These are phyloP conservation scores for Auricularia cornea DNA, from an alignment of 768 basidiomycete genomes.

Conservation along the genomic window DNA sequence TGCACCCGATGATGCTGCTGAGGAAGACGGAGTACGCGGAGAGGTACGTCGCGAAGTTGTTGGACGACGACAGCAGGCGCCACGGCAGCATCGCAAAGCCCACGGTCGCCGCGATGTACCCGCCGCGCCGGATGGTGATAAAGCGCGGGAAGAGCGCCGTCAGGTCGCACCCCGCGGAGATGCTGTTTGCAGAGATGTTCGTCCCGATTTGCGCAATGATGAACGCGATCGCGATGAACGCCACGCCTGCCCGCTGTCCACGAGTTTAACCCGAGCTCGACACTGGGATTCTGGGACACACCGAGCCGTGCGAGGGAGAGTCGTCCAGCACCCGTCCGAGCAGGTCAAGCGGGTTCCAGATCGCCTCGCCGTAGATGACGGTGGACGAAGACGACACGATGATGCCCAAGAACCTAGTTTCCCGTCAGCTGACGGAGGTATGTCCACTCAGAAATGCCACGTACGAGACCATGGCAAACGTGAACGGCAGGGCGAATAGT, in stretches of 20 bases:
- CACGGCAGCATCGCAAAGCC: slow-evolving; percentile 71
- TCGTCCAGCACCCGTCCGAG: slow-evolving; percentile 61
- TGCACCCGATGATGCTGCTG: slow-evolving; percentile 21
- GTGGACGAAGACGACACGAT: slow-evolving; percentile 72
- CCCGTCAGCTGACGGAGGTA: too few species aligned
- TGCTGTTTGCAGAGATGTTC: slow-evolving; percentile 76
- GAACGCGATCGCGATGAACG: slow-evolving; percentile 73
- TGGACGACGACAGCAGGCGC: slow-evolving; percentile 66
- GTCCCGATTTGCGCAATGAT: slow-evolving; percentile 68
- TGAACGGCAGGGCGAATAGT: slow-evolving; percentile 60
- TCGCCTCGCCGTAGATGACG: slow-evolving; percentile 64
- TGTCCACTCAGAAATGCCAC: too few species aligned
- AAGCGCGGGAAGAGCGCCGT: slow-evolving; percentile 71
- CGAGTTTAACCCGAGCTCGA: slow-evolving; percentile 10
- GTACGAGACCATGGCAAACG: slow-evolving; percentile 51
- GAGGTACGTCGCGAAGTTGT: slow-evolving; percentile 71
- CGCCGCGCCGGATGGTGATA: slow-evolving; percentile 78
- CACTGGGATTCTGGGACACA: slow-evolving; percentile 42
- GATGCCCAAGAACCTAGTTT: slow-evolving; percentile 61
- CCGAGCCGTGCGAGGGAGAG: slow-evolving; percentile 50
- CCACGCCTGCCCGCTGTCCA: slow-evolving; percentile 32
- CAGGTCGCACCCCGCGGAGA: slow-evolving; percentile 76
- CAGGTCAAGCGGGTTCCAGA: slow-evolving; percentile 74
- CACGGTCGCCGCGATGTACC: slow-evolving; percentile 72
- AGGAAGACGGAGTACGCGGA: slow-evolving; percentile 77